phyloP scores from a whole-genome alignment of 73 alveolate genomes.

The Paramecium octaurelia region DNA sequence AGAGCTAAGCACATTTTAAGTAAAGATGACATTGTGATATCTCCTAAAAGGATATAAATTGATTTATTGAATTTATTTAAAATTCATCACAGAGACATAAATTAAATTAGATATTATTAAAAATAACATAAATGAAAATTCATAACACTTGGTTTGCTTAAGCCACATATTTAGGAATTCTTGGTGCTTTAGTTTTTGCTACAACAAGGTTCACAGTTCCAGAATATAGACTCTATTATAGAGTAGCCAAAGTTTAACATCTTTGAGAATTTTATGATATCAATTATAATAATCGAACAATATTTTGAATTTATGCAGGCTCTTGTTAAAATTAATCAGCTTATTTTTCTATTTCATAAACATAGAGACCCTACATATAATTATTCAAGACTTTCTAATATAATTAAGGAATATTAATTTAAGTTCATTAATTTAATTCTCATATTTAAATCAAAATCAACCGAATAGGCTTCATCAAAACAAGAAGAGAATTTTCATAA shows the following conservation, averaged over 20 bases:
- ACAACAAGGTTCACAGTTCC: constrained; percentile 38
- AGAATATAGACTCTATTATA: constrained; percentile 23
- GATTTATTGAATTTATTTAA: background rate
- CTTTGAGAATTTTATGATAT: background rate
- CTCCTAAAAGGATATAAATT: background rate
- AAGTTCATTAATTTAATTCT: constrained; percentile 36
- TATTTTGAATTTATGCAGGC: background rate
- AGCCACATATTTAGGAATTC: background rate
- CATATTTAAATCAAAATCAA: constrained; percentile 53
- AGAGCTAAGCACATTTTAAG: no score
- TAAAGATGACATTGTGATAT: no score
- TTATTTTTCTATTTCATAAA: constrained; percentile 33
- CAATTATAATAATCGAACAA: background rate
- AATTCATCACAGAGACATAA: background rate
- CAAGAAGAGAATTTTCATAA: constrained; percentile 16
- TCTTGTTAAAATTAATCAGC: background rate
- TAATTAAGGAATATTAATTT: constrained; percentile 18
- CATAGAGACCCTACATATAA: constrained; percentile 20
- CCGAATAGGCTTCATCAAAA: background rate
- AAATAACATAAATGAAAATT: background rate
- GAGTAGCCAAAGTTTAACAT: constrained; percentile 14
- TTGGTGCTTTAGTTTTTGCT: constrained; percentile 31
- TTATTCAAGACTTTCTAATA: constrained; percentile 25
- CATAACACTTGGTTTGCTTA: constrained; percentile 39
- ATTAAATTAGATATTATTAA: constrained; percentile 14